These are phyloP conservation scores for Botrytis squamosa DNA, from an alignment of 2,329 filamentous ascomycete species.

Conservation along the genomic window DNA sequence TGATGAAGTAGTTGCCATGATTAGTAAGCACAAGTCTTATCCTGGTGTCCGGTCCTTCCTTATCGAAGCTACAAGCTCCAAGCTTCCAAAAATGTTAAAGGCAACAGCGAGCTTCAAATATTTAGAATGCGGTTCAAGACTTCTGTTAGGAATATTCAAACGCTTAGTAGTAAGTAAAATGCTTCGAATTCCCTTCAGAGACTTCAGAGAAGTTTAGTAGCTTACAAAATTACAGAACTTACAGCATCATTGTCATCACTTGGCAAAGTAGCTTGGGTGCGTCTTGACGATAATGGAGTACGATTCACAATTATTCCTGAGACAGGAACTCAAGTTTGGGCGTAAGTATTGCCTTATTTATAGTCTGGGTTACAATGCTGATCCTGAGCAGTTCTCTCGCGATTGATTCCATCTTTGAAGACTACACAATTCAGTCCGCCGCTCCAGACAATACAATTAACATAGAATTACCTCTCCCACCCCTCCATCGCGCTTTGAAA, in stretches of 20 bases:
- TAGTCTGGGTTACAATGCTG: constrained; percentile 36
- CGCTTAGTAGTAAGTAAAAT: constrained; percentile 57
- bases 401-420: constrained; percentile 83
- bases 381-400: constrained; percentile 49
- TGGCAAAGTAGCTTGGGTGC: constrained; percentile 46
- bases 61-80: constrained; percentile 2
- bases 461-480: constrained; percentile 86
- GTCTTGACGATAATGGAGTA: constrained; percentile 80
- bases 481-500: constrained; percentile 85
- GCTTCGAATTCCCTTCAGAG: background rate
- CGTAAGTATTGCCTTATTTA: constrained; percentile 54
- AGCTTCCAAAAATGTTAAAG: background rate
- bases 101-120: constrained; percentile 4
- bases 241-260: constrained; percentile 62
- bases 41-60: constrained; percentile 1
- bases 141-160: constrained; percentile 63
- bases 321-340: constrained; percentile 94
- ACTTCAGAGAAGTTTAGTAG: background rate
- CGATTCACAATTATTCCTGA: constrained; percentile 96
- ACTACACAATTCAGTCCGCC: constrained; percentile 82
- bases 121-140: constrained; percentile 64
- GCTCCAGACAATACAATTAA: constrained; percentile 87
- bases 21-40: constrained; percentile 10
- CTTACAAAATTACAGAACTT: constrained; percentile 50
- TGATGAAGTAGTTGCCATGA: background rate